Percentiles rank a stretch among this genome's conserved stretches.
Conservation (phyloP, 805 yeast genomes). For the Candida ulmi region DNA sequence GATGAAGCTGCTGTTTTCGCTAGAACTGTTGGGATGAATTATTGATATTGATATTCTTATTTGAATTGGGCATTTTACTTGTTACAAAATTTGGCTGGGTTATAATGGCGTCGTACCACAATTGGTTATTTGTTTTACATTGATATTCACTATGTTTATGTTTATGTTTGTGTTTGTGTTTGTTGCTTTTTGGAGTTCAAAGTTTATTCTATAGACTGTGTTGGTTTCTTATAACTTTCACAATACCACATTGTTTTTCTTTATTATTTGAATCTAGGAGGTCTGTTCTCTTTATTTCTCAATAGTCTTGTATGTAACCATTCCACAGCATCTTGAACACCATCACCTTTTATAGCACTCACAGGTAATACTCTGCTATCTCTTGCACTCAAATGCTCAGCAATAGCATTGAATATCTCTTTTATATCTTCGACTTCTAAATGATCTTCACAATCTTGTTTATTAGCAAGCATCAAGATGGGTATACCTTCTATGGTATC, state of each 20-base stretch:
- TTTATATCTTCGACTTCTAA: slow-evolving; percentile 76
- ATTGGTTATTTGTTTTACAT: no score
- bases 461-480: slow-evolving; percentile 89
- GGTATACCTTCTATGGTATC: slow-evolving; percentile 76
- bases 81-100: no score
- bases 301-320: slow-evolving; percentile 77
- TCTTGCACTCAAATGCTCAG: slow-evolving; percentile 82
- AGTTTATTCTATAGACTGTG: no score
- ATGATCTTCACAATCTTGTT: slow-evolving; percentile 73
- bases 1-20: slow-evolving; percentile 3
- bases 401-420: slow-evolving; percentile 75
- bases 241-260: not conserved
- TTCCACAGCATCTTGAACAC: slow-evolving; percentile 80
- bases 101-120: no score
- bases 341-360: slow-evolving; percentile 74
- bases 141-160: no score
- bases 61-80: not conserved
- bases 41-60: slow-evolving; percentile 3
- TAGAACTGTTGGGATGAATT: slow-evolving; percentile 22
- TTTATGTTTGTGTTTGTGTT: slow-evolving; percentile 3
- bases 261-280: slow-evolving; percentile 27
- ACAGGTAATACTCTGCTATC: slow-evolving; percentile 88
- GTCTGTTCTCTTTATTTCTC: slow-evolving; percentile 32
- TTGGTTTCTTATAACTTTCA: no score
- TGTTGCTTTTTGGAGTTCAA: not conserved